Conservation (phyloP, 345 rosid species). For the Viola odorata region DNA sequence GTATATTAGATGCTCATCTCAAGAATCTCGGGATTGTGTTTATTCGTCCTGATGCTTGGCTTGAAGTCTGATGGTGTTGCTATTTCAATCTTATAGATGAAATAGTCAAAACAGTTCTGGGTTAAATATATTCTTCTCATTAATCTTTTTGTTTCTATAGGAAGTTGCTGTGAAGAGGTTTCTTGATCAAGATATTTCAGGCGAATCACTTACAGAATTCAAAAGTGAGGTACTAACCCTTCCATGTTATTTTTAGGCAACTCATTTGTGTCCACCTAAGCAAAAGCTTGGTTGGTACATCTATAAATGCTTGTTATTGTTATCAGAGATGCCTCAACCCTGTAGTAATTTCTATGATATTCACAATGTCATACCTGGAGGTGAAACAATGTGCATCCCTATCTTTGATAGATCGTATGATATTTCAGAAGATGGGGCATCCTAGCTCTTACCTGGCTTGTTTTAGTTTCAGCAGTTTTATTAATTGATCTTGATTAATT, state of each 20-base stretch:
- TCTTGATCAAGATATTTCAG: conserved; percentile 73
- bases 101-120: background rate
- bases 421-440: background rate
- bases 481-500: background rate
- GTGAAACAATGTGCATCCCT: too few species aligned
- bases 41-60: background rate
- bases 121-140: background rate
- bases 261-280: conserved; percentile 5
- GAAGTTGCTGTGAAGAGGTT: conserved; percentile 96
- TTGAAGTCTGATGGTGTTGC: background rate
- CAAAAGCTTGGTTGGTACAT: conserved; percentile 5
- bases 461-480: conserved; percentile 1
- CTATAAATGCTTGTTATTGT: background rate
- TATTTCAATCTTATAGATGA: background rate
- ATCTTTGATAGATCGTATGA: background rate
- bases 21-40: background rate
- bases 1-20: background rate
- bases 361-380: too few species aligned
- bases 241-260: conserved; percentile 3
- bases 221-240: conserved; percentile 63
- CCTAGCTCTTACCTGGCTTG: background rate
- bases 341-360: conserved; percentile 1
- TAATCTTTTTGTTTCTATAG: conserved; percentile 33
- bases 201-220: conserved; percentile 81
- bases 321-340: conserved; percentile 3